phyloP scores from a whole-genome alignment of 78 protist species.

The Monocercomonoides exilis region DNA sequence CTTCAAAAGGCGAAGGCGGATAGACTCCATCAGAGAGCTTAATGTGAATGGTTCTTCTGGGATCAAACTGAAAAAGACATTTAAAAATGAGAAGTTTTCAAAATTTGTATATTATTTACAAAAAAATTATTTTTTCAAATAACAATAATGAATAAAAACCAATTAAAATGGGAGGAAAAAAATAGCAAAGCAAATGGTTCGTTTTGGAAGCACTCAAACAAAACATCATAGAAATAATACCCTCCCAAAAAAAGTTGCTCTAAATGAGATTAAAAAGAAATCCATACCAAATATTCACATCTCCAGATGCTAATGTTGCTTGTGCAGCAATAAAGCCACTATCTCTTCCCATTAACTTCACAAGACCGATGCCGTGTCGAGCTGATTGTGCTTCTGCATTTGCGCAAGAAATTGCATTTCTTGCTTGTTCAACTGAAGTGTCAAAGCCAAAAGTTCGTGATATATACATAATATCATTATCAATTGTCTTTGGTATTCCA shows the following conservation, averaged over 20 bases:
- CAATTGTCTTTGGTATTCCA: constrained; percentile 8
- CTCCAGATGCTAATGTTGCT: background rate
- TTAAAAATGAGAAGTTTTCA: too few species aligned
- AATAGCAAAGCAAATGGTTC: too few species aligned
- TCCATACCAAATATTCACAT: constrained; percentile 5
- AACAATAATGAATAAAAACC: too few species aligned
- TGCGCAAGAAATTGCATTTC: background rate
- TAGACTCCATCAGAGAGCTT: background rate
- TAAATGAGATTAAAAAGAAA: too few species aligned
- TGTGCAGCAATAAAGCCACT: background rate
- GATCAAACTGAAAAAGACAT: background rate
- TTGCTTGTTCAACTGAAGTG: background rate
- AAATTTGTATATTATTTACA: too few species aligned
- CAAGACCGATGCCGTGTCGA: background rate
- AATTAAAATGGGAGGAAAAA: too few species aligned
- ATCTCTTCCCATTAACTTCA: constrained; percentile 16
- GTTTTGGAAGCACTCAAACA: too few species aligned
- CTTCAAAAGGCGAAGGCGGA: background rate
- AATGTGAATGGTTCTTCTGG: background rate
- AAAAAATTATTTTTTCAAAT: too few species aligned
- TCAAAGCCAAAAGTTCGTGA: background rate
- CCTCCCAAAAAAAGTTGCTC: too few species aligned
- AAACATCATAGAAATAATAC: too few species aligned
- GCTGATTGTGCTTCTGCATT: background rate
- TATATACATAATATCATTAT: background rate